Percentiles rank a stretch among this genome's conserved stretches.
Evolutionary conservation across 805 yeast species (phyloP).

Genomic region (Starmera dryadoides): DNA sequence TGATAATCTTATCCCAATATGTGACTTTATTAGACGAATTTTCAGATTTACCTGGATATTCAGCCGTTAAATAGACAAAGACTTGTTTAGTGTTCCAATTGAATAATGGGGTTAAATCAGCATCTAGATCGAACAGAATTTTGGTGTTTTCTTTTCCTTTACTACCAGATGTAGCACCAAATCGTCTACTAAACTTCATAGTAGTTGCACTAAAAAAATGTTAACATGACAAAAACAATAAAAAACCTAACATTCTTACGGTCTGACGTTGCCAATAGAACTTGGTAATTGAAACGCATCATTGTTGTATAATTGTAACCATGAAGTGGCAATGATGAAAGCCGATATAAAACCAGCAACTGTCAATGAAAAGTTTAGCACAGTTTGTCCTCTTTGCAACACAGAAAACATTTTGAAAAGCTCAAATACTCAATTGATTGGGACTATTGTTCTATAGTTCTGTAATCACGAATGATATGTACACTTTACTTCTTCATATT

Average conservation of each 20-base stretch:
- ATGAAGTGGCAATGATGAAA: conserved; percentile 40
- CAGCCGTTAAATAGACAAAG: conserved; percentile 86
- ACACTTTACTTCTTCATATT: no score
- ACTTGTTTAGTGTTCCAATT: conserved; percentile 97
- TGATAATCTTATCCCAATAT: conserved; percentile 85
- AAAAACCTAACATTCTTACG: conserved; percentile 20
- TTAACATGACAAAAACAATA: background rate
- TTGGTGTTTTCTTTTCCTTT: conserved; percentile 72
- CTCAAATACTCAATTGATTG: no score
- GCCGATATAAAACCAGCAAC: conserved; percentile 39
- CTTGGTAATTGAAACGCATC: conserved; percentile 38
- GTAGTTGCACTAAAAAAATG: conserved; percentile 23
- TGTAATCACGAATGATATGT: no score
- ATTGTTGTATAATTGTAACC: conserved; percentile 37
- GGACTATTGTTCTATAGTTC: no score
- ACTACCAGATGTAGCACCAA: conserved; percentile 58
- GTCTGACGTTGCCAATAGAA: conserved; percentile 27
- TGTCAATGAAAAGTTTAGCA: conserved; percentile 48
- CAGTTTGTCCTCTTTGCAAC: conserved; percentile 38
- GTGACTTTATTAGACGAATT: conserved; percentile 58
- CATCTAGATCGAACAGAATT: conserved; percentile 62
- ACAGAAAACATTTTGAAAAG: conserved; percentile 30
- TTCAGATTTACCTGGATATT: conserved; percentile 42
- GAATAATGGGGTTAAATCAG: conserved; percentile 73
- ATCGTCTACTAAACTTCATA: conserved; percentile 48